phyloP scores from a whole-genome alignment of 495 filamentous ascomycete genomes.

The Neurospora tetrasperma region DNA sequence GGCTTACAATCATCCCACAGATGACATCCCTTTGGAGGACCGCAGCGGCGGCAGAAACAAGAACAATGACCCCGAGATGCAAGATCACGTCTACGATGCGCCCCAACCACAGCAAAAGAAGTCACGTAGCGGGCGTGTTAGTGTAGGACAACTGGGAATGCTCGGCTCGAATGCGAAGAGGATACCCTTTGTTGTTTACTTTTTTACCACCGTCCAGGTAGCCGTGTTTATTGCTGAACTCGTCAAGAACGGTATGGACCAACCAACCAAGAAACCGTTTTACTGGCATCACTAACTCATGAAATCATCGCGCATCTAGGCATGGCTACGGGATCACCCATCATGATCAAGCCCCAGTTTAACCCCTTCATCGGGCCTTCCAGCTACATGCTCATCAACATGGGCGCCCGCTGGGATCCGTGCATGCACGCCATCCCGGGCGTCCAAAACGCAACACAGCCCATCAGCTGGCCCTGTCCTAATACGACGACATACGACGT shows the following conservation, averaged over 20 bases:
- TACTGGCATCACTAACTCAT: not conserved
- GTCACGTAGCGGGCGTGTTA: slow-evolving; percentile 23
- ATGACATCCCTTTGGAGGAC: slow-evolving; percentile 58
- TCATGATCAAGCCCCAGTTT: slow-evolving; percentile 74
- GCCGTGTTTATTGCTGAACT: slow-evolving; percentile 87
- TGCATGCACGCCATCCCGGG: slow-evolving; percentile 81
- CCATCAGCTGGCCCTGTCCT: slow-evolving; percentile 61
- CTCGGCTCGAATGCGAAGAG: slow-evolving; percentile 37
- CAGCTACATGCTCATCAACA: slow-evolving; percentile 81
- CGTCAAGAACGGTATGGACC: slow-evolving; percentile 60
- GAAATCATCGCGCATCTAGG: slow-evolving; percentile 13
- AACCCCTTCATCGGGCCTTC: slow-evolving; percentile 97
- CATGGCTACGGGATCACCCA: slow-evolving; percentile 60
- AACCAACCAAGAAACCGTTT: not conserved
- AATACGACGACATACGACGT: slow-evolving; percentile 51
- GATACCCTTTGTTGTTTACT: slow-evolving; percentile 77
- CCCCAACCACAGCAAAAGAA: slow-evolving; percentile 14
- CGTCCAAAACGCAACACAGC: slow-evolving; percentile 41
- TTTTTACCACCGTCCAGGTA: slow-evolving; percentile 67
- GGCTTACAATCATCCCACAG: slow-evolving; percentile 36
- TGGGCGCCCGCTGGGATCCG: slow-evolving; percentile 86
- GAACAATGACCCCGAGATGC: slow-evolving; percentile 32
- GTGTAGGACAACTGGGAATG: slow-evolving; percentile 41
- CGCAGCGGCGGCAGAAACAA: slow-evolving; percentile 21
- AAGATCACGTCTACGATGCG: slow-evolving; percentile 42